Evolutionary conservation across 352 stramenopile genomes (phyloP).

Genomic region (Elongisporangium anandrum): DNA sequence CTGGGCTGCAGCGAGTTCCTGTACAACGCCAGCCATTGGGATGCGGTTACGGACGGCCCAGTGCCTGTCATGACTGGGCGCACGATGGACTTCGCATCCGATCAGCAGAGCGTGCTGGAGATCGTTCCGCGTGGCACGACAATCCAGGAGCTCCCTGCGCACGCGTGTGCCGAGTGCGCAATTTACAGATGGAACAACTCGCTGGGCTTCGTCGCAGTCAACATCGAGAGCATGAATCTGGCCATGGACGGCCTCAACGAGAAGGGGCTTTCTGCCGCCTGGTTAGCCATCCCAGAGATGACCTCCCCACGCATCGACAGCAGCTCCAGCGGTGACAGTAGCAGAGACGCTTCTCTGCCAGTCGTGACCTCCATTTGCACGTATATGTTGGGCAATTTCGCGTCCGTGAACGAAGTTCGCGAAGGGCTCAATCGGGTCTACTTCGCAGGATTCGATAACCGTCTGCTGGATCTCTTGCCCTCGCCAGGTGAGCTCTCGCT

Average conservation of each 20-base stretch:
- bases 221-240: slow-evolving; percentile 45
- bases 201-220: slow-evolving; percentile 46
- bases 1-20: background rate
- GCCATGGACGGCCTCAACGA: slow-evolving; percentile 54
- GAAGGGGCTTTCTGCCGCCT: slow-evolving; percentile 38
- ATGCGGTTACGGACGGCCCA: background rate
- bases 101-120: slow-evolving; percentile 36
- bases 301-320: background rate
- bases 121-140: slow-evolving; percentile 39
- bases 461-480: slow-evolving; percentile 6
- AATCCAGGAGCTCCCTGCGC: slow-evolving; percentile 39
- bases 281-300: slow-evolving; percentile 27
- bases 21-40: background rate
- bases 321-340: background rate
- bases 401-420: slow-evolving; percentile 53
- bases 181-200: slow-evolving; percentile 34
- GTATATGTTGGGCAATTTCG: slow-evolving; percentile 74
- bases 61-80: slow-evolving; percentile 32
- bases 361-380: slow-evolving; percentile 58
- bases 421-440: slow-evolving; percentile 40
- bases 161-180: slow-evolving; percentile 31
- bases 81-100: slow-evolving; percentile 54
- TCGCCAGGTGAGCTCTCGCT: background rate
- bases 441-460: slow-evolving; percentile 44
- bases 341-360: slow-evolving; percentile 43